These are phyloP conservation scores for Tulasnella sp. DNA, from an alignment of 768 basidiomycete species.

Conservation along the genomic window DNA sequence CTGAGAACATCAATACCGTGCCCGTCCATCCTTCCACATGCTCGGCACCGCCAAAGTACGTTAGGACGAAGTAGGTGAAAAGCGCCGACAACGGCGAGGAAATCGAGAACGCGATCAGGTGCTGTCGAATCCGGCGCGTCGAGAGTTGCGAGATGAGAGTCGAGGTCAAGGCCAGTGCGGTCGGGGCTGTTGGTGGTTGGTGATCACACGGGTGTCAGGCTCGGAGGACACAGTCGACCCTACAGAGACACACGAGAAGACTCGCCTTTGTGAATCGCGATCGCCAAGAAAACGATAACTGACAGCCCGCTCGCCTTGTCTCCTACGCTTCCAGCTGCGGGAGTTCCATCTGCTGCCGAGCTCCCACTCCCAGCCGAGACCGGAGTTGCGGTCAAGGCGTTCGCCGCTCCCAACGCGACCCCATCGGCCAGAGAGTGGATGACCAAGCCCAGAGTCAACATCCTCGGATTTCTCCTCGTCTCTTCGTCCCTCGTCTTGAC, in stretches of 20 bases:
- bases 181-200: constrained; percentile 63
- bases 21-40: constrained; percentile 63
- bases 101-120: constrained; percentile 75
- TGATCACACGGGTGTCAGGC: neutral
- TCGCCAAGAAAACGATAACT: constrained; percentile 84
- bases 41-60: constrained; percentile 52
- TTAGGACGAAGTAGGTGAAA: constrained; percentile 70
- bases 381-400: constrained; percentile 29
- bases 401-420: constrained; percentile 77
- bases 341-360: neutral
- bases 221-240: constrained; percentile 11
- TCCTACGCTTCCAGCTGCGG: constrained; percentile 32
- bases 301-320: constrained; percentile 58
- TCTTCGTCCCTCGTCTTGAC: constrained; percentile 27
- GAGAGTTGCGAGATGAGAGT: constrained; percentile 78
- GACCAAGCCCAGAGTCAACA: constrained; percentile 78
- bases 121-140: constrained; percentile 66
- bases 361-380: neutral
- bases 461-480: constrained; percentile 34
- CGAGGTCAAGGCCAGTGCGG: constrained; percentile 84
- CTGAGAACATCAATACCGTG: constrained; percentile 79
- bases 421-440: constrained; percentile 92
- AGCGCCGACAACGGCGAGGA: constrained; percentile 86
- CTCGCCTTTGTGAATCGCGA: constrained; percentile 85
- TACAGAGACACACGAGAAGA: constrained; percentile 35